Base-by-base conservation (phyloP, 1,284 basidiomycete species). In the Sphagnurus paluster region DNA sequence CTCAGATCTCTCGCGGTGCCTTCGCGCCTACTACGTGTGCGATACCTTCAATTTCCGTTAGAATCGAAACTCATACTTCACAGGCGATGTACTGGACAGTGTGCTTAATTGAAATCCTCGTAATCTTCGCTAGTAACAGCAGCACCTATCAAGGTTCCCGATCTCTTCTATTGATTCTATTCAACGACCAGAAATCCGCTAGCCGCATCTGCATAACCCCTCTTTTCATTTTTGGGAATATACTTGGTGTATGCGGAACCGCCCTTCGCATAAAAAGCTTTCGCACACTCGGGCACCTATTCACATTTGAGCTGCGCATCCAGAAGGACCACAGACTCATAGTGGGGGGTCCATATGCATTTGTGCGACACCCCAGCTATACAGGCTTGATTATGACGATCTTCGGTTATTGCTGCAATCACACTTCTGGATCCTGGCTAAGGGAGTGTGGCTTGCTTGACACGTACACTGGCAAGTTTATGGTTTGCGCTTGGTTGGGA, bases 331-430 rank as follows among this genome's bases (percentile, higher is more conserved):
- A 73, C 44, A 47, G 37, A 35, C 61, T 72, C 38, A 48, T 71
- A 20, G 66, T 64, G 0, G 42, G 53, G 5, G 69, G 71, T 0
- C 70, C 69, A 0, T 72, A 73, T 44, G 41, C 56, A 1, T 42
- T 64, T 45, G 61, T 73, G 10, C 60, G 68, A 28, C 70, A 74
- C 48, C 71, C 70, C 2, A 66, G 65, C 40, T 72, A 73, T 51
- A 63, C 63, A 13, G 68, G 59, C 1, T 47, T 65, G 10, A 56
- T 68, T 28, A 11, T 68, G 30, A 61, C 60, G 5, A 50, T 66
- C 5, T 11, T 56, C 16, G 70, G 70, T 2, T 54, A 55, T 23
- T 56, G 56, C 33, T 56, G 49, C 28, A 53, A 46, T 35, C 57
- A 62, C 53, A 56, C 52, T 10, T 48, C 55, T 14, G 64, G 67